These are phyloP conservation scores for Boechera stricta DNA, from an alignment of 345 rosid genomes.

Conservation along the genomic window DNA sequence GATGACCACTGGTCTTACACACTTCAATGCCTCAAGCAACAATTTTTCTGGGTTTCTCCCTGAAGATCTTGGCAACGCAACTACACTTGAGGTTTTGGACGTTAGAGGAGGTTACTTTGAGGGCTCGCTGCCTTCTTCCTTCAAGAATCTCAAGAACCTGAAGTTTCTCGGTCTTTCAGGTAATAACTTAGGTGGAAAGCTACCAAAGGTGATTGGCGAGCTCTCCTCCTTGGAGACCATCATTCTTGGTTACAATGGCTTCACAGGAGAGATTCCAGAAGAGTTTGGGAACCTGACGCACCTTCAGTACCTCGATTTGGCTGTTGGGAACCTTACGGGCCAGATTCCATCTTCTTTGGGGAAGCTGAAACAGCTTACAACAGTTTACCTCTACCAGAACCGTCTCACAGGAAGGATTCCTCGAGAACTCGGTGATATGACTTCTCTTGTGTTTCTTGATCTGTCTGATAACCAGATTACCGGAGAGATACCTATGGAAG, in stretches of 20 bases:
- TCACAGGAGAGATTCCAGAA: slow-evolving; percentile 66
- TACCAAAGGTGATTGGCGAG: slow-evolving; percentile 65
- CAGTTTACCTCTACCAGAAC: slow-evolving; percentile 70
- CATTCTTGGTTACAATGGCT: slow-evolving; percentile 74
- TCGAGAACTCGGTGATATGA: slow-evolving; percentile 60
- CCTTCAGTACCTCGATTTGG: slow-evolving; percentile 74
- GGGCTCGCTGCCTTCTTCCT: slow-evolving; percentile 62
- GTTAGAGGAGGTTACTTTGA: slow-evolving; percentile 79
- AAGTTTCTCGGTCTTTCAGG: slow-evolving; percentile 83
- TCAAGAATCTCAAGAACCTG: slow-evolving; percentile 61
- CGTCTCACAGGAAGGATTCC: slow-evolving; percentile 66
- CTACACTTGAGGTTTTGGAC: slow-evolving; percentile 67
- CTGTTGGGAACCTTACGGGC: slow-evolving; percentile 70
- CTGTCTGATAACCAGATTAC: slow-evolving; percentile 75
- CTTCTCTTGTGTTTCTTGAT: slow-evolving; percentile 66
- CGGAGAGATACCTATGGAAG: slow-evolving; percentile 65
- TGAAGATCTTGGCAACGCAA: slow-evolving; percentile 81
- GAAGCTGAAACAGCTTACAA: slow-evolving; percentile 60
- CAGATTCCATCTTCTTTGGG: slow-evolving; percentile 68
- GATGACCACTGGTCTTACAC: slow-evolving; percentile 60
- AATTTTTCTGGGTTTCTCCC: slow-evolving; percentile 81
- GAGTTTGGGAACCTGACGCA: slow-evolving; percentile 72
- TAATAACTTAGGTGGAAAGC: slow-evolving; percentile 65
- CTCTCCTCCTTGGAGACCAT: slow-evolving; percentile 66
- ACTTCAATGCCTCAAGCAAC: slow-evolving; percentile 84